Conservation (phyloP, 345 rosid species). For the Murraya paniculata region DNA sequence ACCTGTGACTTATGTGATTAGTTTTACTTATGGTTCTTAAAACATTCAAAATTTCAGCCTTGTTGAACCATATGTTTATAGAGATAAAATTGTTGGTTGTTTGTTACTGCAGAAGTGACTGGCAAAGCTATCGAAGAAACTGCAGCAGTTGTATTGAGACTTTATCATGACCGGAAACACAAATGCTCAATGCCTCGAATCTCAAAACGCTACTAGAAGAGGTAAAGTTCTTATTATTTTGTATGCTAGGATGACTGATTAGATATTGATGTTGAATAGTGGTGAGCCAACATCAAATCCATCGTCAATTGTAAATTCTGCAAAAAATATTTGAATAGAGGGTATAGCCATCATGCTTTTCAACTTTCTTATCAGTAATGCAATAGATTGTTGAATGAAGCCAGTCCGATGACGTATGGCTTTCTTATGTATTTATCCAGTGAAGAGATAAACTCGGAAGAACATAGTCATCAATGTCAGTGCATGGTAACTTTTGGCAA, state of each 20-base stretch:
- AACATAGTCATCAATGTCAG: background rate
- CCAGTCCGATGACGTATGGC: background rate
- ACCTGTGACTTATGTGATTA: background rate
- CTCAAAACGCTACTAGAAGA: constrained; percentile 59
- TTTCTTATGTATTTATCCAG: constrained; percentile 5
- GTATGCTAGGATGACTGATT: constrained; percentile 2
- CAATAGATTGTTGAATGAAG: background rate
- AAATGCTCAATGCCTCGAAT: constrained; percentile 74
- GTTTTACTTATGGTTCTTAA: background rate
- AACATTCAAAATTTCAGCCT: constrained; percentile 2
- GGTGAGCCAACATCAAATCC: background rate
- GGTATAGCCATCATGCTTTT: constrained; percentile 5
- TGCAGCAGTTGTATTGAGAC: constrained; percentile 76
- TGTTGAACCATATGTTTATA: background rate
- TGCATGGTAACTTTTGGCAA: background rate
- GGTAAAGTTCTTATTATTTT: constrained; percentile 14
- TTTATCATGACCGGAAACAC: constrained; percentile 63
- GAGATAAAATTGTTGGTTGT: constrained; percentile 3
- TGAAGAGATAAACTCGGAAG: background rate
- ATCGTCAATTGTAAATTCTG: constrained; percentile 4
- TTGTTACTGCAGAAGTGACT: constrained; percentile 67
- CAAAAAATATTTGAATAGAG: background rate
- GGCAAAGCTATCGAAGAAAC: constrained; percentile 93
- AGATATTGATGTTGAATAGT: background rate
- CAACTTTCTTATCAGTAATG: background rate